Percentiles rank a stretch among this genome's conserved stretches.
phyloP scores from a whole-genome alignment of 2,329 filamentous ascomycete genomes.

The Endoconidiophora polonica region DNA sequence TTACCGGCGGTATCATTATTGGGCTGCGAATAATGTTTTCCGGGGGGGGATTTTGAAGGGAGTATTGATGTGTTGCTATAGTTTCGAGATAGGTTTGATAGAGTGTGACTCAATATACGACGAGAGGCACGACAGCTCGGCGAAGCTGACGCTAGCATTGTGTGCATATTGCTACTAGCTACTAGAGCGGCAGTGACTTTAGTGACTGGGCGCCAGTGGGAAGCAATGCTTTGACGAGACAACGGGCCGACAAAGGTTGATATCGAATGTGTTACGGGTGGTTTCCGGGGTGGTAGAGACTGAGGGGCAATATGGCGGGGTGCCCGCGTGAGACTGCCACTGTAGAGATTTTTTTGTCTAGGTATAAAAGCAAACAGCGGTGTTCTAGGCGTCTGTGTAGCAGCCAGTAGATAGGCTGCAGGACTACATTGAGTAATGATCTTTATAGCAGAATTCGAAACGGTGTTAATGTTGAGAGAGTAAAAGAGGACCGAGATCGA shows the following conservation, averaged over 20 bases:
- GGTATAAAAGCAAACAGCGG: background rate
- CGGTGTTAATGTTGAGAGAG: background rate
- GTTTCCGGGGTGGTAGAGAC: background rate
- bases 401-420: background rate
- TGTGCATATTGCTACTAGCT: too few species aligned
- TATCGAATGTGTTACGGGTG: too few species aligned
- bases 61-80: background rate
- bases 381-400: background rate
- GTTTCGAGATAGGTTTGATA: background rate
- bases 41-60: background rate
- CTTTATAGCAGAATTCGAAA: background rate
- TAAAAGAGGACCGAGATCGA: conserved; percentile 3
- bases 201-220: too few species aligned
- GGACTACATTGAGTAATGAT: too few species aligned
- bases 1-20: background rate
- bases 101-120: background rate
- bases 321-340: background rate
- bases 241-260: too few species aligned
- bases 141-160: too few species aligned
- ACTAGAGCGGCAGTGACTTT: too few species aligned
- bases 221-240: too few species aligned
- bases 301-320: conserved; percentile 2
- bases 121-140: too few species aligned
- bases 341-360: background rate
- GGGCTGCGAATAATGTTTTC: background rate